Conservation (phyloP, 2,329 filamentous ascomycete genomes). For the Eurotiales sp. region DNA sequence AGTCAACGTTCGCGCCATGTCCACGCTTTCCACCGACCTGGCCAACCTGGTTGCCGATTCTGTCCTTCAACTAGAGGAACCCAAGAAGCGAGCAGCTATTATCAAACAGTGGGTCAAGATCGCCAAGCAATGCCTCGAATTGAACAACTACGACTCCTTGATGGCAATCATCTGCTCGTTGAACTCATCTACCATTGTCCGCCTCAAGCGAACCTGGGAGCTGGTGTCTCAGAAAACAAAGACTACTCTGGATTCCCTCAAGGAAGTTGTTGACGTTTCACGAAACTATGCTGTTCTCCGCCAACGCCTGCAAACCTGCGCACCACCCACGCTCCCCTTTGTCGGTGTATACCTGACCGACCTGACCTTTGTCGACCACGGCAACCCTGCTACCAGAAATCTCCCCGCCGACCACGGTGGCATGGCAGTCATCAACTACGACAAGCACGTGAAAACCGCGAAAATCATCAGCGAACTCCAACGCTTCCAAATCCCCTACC, state of each 20-base stretch:
- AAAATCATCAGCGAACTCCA: conserved; percentile 95
- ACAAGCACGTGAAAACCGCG: conserved; percentile 91
- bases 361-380: conserved; percentile 90
- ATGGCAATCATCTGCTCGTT: conserved; percentile 97
- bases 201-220: conserved; percentile 90
- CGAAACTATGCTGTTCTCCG: conserved; percentile 89
- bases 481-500: conserved; percentile 91
- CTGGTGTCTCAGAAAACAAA: conserved; percentile 79
- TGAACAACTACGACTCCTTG: conserved; percentile 93
- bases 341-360: conserved; percentile 96
- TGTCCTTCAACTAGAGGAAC: conserved; percentile 81
- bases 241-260: conserved; percentile 70
- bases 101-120: conserved; percentile 99
- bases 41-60: conserved; percentile 91
- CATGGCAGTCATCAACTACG: conserved; percentile 88
- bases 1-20: conserved; percentile 91
- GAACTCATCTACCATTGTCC: conserved; percentile 85
- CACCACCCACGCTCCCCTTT: conserved; percentile 90
- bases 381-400: conserved; percentile 80
- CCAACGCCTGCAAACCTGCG: conserved; percentile 75
- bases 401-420: conserved; percentile 63
- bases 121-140: conserved; percentile 75
- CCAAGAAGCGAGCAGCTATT: conserved; percentile 81
- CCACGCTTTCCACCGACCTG: conserved; percentile 83
- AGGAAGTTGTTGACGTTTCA: conserved; percentile 80